A percentile compares a stretch with the other conserved stretches of the same genome.
phyloP scores from a whole-genome alignment of 345 rosid genomes.

The Erodium maritimum region DNA sequence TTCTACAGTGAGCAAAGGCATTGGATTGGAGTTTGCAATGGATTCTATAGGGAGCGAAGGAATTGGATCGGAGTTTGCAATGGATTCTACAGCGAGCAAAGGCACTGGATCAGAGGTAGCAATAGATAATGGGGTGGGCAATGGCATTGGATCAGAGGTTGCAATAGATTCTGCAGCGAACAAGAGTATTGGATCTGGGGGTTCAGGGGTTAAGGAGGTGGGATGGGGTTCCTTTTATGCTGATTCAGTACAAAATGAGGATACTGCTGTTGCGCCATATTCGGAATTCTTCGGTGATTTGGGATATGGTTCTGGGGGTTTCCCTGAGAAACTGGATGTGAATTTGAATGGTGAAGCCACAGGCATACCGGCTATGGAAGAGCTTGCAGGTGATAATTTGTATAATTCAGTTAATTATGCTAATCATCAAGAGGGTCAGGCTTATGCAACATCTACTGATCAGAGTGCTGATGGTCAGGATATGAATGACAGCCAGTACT shows the following conservation, averaged over 20 bases:
- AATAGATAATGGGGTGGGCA: too few relatives aligned
- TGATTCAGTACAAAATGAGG: slow-evolving; percentile 36
- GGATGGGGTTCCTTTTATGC: slow-evolving; percentile 82
- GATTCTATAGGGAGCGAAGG: too few relatives aligned
- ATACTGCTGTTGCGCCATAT: slow-evolving; percentile 49
- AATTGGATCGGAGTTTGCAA: not conserved
- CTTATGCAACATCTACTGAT: slow-evolving; percentile 18
- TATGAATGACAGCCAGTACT: slow-evolving; percentile 39
- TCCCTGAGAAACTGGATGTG: slow-evolving; percentile 26
- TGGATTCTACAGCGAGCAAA: not conserved
- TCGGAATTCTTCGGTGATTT: slow-evolving; percentile 66
- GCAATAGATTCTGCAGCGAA: slow-evolving; percentile 12
- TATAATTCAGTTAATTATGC: slow-evolving; percentile 25
- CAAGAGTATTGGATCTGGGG: slow-evolving; percentile 24
- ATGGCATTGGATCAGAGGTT: slow-evolving; percentile 20
- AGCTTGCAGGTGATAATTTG: slow-evolving; percentile 13
- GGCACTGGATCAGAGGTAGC: too few relatives aligned
- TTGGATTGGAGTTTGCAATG: too few relatives aligned
- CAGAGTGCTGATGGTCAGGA: slow-evolving; percentile 37
- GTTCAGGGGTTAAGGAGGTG: slow-evolving; percentile 50
- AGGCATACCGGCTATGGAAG: slow-evolving; percentile 15
- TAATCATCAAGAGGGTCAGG: slow-evolving; percentile 26
- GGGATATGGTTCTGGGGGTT: slow-evolving; percentile 26
- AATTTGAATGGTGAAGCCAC: slow-evolving; percentile 13
- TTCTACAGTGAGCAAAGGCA: too few relatives aligned